A percentile compares a stretch with the other conserved stretches of the same genome.
phyloP scores from a whole-genome alignment of 306 rosid genomes.

The Canavalia ensiformis region DNA sequence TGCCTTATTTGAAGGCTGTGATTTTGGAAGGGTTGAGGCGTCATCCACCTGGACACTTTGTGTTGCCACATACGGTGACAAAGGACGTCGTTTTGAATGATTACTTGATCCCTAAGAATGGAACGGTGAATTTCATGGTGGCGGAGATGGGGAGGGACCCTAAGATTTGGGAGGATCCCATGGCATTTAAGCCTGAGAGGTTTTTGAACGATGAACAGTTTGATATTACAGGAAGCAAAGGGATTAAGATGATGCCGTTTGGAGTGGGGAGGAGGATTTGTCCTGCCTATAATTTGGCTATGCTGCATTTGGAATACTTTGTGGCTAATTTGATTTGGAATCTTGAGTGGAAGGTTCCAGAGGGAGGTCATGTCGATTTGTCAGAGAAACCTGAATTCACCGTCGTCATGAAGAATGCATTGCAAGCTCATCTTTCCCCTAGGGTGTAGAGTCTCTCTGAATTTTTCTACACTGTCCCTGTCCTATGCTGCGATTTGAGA shows the following conservation, averaged over 20 bases:
- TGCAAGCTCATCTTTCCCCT: constrained; percentile 43
- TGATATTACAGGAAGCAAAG: constrained; percentile 51
- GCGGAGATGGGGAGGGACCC: constrained; percentile 63
- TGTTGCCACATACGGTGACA: constrained; percentile 47
- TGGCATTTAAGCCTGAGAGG: constrained; percentile 58
- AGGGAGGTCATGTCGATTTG: constrained; percentile 47
- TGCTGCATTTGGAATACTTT: constrained; percentile 57
- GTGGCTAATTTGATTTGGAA: constrained; percentile 58
- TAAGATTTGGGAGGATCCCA: constrained; percentile 56
- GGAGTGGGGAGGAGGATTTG: constrained; percentile 64
- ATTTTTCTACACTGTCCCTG: too few species aligned
- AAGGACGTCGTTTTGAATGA: constrained; percentile 48
- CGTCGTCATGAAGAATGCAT: constrained; percentile 53
- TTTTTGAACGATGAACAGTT: constrained; percentile 43
- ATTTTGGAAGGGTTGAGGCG: constrained; percentile 57
- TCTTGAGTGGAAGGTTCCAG: constrained; percentile 51
- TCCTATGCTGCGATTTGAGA: too few species aligned
- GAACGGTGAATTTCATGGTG: constrained; percentile 55
- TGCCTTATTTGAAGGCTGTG: constrained; percentile 51
- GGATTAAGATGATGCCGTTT: constrained; percentile 63
- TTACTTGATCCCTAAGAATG: constrained; percentile 40
- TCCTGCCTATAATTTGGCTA: constrained; percentile 48
- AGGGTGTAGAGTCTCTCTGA: background rate
- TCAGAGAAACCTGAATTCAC: constrained; percentile 53
- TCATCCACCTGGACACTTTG: constrained; percentile 57